phyloP scores from a whole-genome alignment of 306 rosid genomes.

The Luffa acutangula region DNA sequence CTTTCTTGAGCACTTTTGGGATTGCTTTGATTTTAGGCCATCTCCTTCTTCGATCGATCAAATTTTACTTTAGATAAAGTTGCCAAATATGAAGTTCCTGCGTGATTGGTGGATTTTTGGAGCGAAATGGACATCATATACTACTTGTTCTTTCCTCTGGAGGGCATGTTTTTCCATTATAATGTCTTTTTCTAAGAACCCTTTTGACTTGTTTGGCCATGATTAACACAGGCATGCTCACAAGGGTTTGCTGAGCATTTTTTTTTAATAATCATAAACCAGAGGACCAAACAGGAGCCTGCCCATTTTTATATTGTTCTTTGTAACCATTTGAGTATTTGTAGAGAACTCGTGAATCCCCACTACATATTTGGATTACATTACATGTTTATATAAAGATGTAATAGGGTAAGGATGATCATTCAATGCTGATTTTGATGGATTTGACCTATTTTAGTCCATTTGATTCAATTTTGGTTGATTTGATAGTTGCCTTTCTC shows the following conservation, averaged over 20 bases:
- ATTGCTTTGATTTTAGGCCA: constrained; percentile 29
- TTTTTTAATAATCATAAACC: neutral
- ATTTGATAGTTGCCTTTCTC: neutral
- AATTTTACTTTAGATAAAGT: neutral
- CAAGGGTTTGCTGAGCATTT: neutral
- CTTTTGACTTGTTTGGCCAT: neutral
- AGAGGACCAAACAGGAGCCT: neutral
- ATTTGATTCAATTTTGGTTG: neutral
- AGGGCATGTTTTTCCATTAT: neutral
- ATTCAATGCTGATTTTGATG: neutral
- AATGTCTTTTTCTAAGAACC: neutral
- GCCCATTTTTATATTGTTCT: neutral
- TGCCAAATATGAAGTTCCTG: neutral
- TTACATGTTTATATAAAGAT: neutral
- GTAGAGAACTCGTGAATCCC: neutral
- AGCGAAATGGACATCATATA: neutral
- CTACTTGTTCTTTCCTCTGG: neutral
- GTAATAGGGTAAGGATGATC: neutral
- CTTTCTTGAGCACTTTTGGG: constrained; percentile 6
- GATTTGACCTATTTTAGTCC: neutral
- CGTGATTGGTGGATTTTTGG: constrained; percentile 6
- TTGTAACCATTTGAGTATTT: neutral
- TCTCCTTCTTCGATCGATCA: constrained; percentile 11
- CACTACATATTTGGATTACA: neutral
- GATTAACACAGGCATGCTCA: neutral